Conservation (phyloP, 2,329 filamentous ascomycete species). For the Colletotrichum paranaense region DNA sequence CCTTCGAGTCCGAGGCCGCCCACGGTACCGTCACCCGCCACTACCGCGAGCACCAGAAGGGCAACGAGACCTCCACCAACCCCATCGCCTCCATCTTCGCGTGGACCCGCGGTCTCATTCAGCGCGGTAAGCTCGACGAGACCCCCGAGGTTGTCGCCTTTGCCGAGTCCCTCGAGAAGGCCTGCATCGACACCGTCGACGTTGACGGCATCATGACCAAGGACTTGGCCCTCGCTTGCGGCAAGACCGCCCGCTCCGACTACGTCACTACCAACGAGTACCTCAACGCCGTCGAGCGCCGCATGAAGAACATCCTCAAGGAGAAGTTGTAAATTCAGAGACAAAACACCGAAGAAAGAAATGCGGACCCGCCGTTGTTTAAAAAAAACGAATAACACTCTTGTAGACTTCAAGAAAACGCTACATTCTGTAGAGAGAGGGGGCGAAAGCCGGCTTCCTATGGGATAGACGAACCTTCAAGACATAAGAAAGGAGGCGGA, state of each 20-base stretch:
- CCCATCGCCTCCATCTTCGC: slow-evolving; percentile 99
- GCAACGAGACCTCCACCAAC: slow-evolving; percentile 96
- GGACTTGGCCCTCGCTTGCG: slow-evolving; percentile 94
- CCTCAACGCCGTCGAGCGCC: slow-evolving; percentile 89
- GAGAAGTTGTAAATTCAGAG: slow-evolving; percentile 72
- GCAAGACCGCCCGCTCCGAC: slow-evolving; percentile 83
- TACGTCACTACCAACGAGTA: slow-evolving; percentile 96
- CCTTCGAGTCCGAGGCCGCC: slow-evolving; percentile 96
- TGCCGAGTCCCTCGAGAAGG: slow-evolving; percentile 90
- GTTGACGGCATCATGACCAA: slow-evolving; percentile 98
- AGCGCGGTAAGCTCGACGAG: slow-evolving; percentile 91
- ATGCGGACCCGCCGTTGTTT: background rate
- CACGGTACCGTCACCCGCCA: slow-evolving; percentile 98
- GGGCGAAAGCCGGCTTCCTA: background rate
- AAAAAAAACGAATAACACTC: background rate
- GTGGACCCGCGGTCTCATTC: slow-evolving; percentile 94
- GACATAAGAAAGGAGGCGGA: background rate
- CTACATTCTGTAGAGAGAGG: background rate
- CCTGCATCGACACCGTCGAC: slow-evolving; percentile 94
- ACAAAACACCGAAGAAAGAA: background rate
- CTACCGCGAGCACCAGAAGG: slow-evolving; percentile 99
- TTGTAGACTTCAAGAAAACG: background rate
- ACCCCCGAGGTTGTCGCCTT: slow-evolving; percentile 94
- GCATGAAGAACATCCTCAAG: slow-evolving; percentile 84
- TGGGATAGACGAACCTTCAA: background rate